Evolutionary conservation across 2,329 filamentous ascomycete species (phyloP).

Genomic region (Penicillium polonicum): DNA sequence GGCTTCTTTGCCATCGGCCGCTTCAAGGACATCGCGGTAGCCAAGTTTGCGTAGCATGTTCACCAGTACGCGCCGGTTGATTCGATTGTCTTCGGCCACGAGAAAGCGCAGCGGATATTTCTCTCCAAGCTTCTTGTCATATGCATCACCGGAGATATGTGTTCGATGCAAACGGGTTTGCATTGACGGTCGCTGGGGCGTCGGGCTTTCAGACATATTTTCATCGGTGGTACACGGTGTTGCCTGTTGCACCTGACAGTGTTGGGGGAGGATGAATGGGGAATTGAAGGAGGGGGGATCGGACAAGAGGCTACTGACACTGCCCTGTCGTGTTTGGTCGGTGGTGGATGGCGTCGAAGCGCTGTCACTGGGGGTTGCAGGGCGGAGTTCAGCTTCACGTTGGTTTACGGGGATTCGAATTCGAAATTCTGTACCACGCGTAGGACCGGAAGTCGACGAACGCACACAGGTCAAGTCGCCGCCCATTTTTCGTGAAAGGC

Average conservation of each 20-base stretch:
- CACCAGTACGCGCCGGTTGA: constrained; percentile 66
- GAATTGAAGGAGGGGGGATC: constrained; percentile 23
- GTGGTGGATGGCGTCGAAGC: constrained; percentile 35
- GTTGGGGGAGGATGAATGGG: constrained; percentile 27
- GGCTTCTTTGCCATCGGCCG: constrained; percentile 67
- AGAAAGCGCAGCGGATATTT: constrained; percentile 66
- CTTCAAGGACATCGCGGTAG: constrained; percentile 62
- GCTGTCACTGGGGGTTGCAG: constrained; percentile 49
- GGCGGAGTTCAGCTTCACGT: constrained; percentile 45
- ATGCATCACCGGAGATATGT: constrained; percentile 30
- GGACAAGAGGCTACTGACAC: constrained; percentile 22
- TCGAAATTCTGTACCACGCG: constrained; percentile 66
- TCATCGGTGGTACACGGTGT: constrained; percentile 32
- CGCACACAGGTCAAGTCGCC: constrained; percentile 65
- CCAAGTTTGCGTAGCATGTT: constrained; percentile 67
- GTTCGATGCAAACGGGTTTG: constrained; percentile 29
- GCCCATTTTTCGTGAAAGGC: constrained; percentile 65
- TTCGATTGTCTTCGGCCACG: constrained; percentile 70
- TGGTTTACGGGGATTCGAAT: constrained; percentile 63
- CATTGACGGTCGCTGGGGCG: constrained; percentile 21
- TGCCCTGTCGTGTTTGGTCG: constrained; percentile 25
- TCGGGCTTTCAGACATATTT: constrained; percentile 25
- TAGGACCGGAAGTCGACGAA: constrained; percentile 61
- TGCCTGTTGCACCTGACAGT: constrained; percentile 30
- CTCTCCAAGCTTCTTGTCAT: constrained; percentile 58